These are phyloP conservation scores for Ophiognomonia clavigignenti-juglandacearum DNA, from an alignment of 2,329 filamentous ascomycete species.

Conservation along the genomic window DNA sequence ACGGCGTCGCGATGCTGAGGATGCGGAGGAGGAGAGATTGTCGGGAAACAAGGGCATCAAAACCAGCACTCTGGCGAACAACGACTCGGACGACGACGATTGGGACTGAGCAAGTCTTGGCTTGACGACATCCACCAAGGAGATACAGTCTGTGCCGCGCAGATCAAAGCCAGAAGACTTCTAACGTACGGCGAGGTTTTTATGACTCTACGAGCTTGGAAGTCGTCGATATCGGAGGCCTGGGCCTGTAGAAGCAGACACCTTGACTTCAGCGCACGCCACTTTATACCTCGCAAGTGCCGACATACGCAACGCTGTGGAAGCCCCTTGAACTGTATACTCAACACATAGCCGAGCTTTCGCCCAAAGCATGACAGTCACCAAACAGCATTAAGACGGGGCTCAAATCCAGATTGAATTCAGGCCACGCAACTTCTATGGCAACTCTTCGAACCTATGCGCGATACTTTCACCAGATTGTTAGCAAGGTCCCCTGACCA, in stretches of 20 bases:
- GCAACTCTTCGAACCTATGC: neutral
- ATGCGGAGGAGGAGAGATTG: conserved; percentile 54
- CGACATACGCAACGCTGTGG: no score
- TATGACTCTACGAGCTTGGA: no score
- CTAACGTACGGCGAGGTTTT: no score
- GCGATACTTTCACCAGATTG: conserved; percentile 10
- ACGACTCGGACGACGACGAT: conserved; percentile 51
- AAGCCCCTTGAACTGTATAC: no score
- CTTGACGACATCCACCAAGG: neutral
- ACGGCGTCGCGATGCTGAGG: conserved; percentile 54
- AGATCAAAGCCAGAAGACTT: neutral
- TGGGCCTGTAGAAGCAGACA: no score
- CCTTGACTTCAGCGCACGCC: no score
- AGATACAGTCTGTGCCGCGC: neutral
- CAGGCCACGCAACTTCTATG: neutral
- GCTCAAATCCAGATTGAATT: neutral
- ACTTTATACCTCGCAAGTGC: no score
- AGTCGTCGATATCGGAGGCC: no score
- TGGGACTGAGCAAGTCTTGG: conserved; percentile 47
- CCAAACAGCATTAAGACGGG: neutral
- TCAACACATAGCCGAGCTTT: no score
- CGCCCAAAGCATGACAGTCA: neutral
- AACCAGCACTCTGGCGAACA: conserved; percentile 29
- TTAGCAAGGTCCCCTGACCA: neutral
- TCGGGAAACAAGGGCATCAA: conserved; percentile 43